These are phyloP conservation scores for Prunus mume DNA, from an alignment of 306 rosid genomes.

Conservation along the genomic window DNA sequence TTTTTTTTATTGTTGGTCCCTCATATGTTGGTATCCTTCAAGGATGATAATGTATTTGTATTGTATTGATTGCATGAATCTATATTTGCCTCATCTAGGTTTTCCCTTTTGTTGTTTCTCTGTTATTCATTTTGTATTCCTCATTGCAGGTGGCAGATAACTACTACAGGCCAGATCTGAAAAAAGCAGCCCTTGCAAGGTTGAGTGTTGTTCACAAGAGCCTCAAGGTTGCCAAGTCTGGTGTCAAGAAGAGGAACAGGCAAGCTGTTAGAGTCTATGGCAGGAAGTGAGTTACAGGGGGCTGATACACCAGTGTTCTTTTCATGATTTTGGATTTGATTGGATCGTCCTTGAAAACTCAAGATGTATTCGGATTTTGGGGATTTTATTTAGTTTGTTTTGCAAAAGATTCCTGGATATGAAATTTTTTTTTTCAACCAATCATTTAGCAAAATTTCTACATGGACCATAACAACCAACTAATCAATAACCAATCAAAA, in stretches of 20 bases:
- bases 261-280: conserved; percentile 48
- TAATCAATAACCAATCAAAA: too few relatives aligned
- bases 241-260: conserved; percentile 90
- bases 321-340: not conserved
- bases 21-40: not conserved
- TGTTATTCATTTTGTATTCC: not conserved
- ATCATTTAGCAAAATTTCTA: too few relatives aligned
- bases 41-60: not conserved
- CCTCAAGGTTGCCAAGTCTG: conserved; percentile 87
- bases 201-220: conserved; percentile 86
- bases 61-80: not conserved
- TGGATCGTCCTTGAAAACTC: not conserved
- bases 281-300: conserved; percentile 24
- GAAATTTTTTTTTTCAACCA: not conserved
- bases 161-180: conserved; percentile 82
- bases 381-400: conserved; percentile 1
- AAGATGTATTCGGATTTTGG: not conserved
- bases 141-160: conserved; percentile 53
- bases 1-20: not conserved
- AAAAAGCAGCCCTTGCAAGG: conserved; percentile 85
- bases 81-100: not conserved
- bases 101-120: not conserved
- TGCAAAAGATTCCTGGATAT: not conserved
- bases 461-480: not conserved
- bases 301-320: conserved; percentile 17